Evolutionary conservation across 177 flowering plant species (phyloP).

Genomic region (Vitis hybrid): DNA sequence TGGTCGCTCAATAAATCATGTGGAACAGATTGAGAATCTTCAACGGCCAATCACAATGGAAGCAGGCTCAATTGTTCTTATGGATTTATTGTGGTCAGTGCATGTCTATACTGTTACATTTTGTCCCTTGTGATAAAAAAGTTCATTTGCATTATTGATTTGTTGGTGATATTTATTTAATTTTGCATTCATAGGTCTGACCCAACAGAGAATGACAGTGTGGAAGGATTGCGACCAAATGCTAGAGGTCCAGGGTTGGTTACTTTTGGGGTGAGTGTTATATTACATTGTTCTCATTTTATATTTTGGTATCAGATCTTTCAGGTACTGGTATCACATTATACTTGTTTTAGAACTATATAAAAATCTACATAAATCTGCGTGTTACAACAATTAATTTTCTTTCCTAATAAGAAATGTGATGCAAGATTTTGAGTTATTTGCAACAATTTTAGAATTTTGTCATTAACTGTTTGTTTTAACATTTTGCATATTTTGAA

Average conservation of each 20-base stretch:
- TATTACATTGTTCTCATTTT: not conserved
- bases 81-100: conserved; percentile 94
- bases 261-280: conserved; percentile 90
- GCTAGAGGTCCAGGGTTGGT: conserved; percentile 99
- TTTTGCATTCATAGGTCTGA: conserved; percentile 70
- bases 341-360: not conserved
- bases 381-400: no score
- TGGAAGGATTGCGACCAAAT: conserved; percentile 98
- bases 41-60: conserved; percentile 99
- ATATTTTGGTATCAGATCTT: not conserved
- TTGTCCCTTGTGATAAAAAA: not conserved
- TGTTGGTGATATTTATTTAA: not conserved
- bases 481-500: not conserved
- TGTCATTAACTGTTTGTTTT: not conserved
- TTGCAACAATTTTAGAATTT: not conserved
- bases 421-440: not conserved
- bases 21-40: conserved; percentile 90
- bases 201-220: conserved; percentile 99
- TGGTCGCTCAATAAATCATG: conserved; percentile 97
- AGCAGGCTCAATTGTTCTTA: conserved; percentile 97
- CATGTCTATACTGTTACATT: conserved; percentile 7
- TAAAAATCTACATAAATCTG: no score
- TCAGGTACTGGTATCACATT: not conserved
- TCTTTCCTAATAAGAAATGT: not conserved
- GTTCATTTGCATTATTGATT: not conserved